Evolutionary conservation across 495 filamentous ascomycete species (phyloP).

Genomic region (Cryomyces minteri): DNA sequence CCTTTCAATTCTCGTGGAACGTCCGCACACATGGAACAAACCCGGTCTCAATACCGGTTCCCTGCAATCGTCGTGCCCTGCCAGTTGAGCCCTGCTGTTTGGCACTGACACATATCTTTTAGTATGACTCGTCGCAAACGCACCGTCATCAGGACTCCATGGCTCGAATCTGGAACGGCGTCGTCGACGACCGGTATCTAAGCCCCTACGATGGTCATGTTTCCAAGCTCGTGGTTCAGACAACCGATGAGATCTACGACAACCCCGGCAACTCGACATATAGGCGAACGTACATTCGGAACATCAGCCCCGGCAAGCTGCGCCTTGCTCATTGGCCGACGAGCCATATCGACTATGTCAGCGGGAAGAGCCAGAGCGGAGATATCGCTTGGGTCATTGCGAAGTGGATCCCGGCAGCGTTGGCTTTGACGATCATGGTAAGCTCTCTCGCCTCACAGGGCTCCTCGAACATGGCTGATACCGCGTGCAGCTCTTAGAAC

Average conservation of each 20-base stretch:
- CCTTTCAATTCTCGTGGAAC: too few relatives aligned
- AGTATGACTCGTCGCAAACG: too few relatives aligned
- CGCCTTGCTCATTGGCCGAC: conserved; percentile 6
- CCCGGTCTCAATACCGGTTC: too few relatives aligned
- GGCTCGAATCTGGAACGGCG: background rate
- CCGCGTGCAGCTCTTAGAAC: background rate
- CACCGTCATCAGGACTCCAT: background rate
- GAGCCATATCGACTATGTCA: conserved; percentile 1
- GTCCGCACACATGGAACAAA: too few relatives aligned
- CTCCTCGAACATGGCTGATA: too few relatives aligned
- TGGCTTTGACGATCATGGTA: conserved; percentile 8
- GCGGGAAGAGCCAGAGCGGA: conserved; percentile 1
- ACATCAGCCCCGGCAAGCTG: conserved; percentile 4
- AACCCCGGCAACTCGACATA: conserved; percentile 3
- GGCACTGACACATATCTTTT: too few relatives aligned
- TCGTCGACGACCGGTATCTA: conserved; percentile 4
- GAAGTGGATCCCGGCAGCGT: conserved; percentile 7
- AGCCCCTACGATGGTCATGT: conserved; percentile 5
- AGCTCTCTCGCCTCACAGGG: background rate
- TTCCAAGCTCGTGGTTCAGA: conserved; percentile 6
- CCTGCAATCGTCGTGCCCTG: too few relatives aligned
- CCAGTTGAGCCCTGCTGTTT: too few relatives aligned
- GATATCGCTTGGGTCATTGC: conserved; percentile 2
- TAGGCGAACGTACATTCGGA: conserved; percentile 6
- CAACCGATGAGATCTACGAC: conserved; percentile 6